These are phyloP conservation scores for Penicillium sclerotigenum DNA, from an alignment of 2,329 filamentous ascomycete species.

Conservation along the genomic window DNA sequence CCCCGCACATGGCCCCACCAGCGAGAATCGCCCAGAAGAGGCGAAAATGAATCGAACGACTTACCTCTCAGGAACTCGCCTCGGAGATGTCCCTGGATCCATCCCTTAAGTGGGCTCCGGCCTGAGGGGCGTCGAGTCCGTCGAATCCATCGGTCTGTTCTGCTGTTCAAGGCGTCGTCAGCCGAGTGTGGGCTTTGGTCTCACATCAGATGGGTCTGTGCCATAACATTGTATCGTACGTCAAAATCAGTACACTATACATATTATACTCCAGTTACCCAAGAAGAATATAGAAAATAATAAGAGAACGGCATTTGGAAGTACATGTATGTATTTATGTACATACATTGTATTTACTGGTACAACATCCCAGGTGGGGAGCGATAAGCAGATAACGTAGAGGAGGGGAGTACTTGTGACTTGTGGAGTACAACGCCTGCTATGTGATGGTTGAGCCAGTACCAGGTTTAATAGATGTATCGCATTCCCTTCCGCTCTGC, in stretches of 20 bases:
- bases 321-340: not conserved
- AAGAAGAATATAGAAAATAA: not conserved
- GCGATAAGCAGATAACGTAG: conserved; percentile 10
- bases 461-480: conserved; percentile 8
- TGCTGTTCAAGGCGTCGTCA: conserved; percentile 12
- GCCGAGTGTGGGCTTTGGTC: conserved; percentile 11
- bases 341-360: no score
- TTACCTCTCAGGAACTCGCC: conserved; percentile 1
- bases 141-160: not conserved
- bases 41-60: not conserved
- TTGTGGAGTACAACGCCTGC: not conserved
- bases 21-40: not conserved
- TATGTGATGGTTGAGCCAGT: not conserved
- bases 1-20: not conserved
- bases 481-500: conserved; percentile 1
- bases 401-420: conserved; percentile 1
- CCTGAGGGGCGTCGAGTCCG: not conserved
- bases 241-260: not conserved
- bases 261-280: not conserved
- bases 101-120: not conserved
- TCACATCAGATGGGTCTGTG: conserved; percentile 12
- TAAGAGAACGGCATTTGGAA: not conserved
- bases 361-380: no score
- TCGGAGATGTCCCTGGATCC: not conserved
- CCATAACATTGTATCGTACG: not conserved